A percentile compares a stretch with the other conserved stretches of the same genome.
phyloP scores from a whole-genome alignment of 1,284 basidiomycete genomes.

The Irpex rosettiformis region DNA sequence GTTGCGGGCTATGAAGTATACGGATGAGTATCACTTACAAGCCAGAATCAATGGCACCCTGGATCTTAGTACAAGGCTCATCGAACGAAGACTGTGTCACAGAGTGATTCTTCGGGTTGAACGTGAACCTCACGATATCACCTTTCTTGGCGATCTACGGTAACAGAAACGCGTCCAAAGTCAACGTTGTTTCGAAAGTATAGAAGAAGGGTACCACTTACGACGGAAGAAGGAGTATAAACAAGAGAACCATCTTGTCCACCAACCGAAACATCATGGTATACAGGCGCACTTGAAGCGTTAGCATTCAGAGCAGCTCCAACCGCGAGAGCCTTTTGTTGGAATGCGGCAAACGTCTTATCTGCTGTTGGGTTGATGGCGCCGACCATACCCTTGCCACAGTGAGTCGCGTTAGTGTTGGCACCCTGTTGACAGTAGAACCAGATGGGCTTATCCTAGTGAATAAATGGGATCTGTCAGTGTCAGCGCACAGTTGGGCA shows the following conservation, averaged over 20 bases:
- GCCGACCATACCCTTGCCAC: conserved; percentile 13
- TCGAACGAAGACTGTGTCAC: conserved; percentile 49
- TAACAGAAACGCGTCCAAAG: too few relatives aligned
- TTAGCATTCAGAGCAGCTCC: conserved; percentile 2
- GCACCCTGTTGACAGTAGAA: conserved; percentile 11
- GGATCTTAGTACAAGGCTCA: conserved; percentile 40
- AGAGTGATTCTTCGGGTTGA: conserved; percentile 48
- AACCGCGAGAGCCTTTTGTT: conserved; percentile 4
- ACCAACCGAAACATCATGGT: conserved; percentile 2
- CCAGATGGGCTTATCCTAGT: conserved; percentile 6
- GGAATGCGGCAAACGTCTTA: background rate
- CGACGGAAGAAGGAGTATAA: conserved; percentile 5
- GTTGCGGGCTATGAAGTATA: conserved; percentile 17
- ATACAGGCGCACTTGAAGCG: background rate
- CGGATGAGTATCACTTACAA: conserved; percentile 38
- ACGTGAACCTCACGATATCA: conserved; percentile 50
- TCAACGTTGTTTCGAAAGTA: too few relatives aligned
- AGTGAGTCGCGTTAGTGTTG: conserved; percentile 9
- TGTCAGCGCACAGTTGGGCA: background rate
- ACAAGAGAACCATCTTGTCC: background rate
- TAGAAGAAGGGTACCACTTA: background rate
- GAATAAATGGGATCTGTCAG: background rate
- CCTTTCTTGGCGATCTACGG: conserved; percentile 41
- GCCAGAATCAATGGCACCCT: conserved; percentile 48
- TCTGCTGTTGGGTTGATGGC: conserved; percentile 6